Evolutionary conservation across 2,329 filamentous ascomycete species (phyloP), one percentile per base, ranked within the genome.

Genomic region (Pseudocercospora macadamiae): DNA sequence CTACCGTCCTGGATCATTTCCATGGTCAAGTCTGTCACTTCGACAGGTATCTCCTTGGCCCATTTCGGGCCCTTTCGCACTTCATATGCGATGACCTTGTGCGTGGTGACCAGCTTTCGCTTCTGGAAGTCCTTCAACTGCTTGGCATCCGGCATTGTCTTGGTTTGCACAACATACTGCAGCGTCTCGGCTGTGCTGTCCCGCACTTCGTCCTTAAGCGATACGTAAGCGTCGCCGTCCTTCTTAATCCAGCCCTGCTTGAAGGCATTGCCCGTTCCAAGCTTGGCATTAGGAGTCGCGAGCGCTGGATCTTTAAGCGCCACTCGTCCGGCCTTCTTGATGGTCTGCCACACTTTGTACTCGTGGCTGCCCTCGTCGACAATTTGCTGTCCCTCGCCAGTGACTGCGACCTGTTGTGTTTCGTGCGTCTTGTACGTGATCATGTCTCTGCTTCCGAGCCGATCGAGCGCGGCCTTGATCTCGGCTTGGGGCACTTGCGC

Each of bases 191-290:
- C 85, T 53, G 91, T 96, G 55, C 84, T 82, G 73, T 99, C 95
- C 68, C 87, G 80, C 68, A 97, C 93, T 19, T 87, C 85, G 18
- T 96, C 86, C 51, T 82, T 79, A 59, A 83, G 79, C 60, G 86
- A 74, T 51, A 82, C 76, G 59, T 86, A 80, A 47, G 79, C 79
- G 64, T 86, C 82, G 23, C 76, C 77, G 30, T 81, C 78, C 72
- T 87, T 88, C 74, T 86, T 86, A 62, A 88, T 82, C 86, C 86
- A 88, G 65, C 84, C 85, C 69, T 82, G 80, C 76, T 84, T 96
- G 81, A 97, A 96, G 30, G 93, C 93, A 79, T 95, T 96, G 69
- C 92, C 92, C 74, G 95, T 89, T n/a, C 95, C 95, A 61, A 97
- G 81, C 78, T 91, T 93, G 51, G 88, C 88, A 48, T 80, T 86